Evolutionary conservation across 1,284 basidiomycete genomes (phyloP).

Genomic region (Cryptococcus sp.): DNA sequence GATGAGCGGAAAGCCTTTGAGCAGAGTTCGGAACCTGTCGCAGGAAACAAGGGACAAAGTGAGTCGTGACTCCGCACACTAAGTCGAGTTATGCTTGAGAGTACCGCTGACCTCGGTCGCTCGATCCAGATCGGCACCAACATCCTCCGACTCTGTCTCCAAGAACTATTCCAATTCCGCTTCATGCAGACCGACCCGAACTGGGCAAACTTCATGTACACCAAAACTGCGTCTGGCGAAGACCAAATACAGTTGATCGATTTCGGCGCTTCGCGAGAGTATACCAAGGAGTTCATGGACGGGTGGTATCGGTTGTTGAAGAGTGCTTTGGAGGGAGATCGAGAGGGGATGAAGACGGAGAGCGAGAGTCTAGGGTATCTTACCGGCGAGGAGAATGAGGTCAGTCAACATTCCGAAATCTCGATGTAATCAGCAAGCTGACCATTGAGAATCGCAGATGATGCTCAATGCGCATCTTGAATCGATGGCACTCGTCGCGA

Average conservation of each 20-base stretch:
- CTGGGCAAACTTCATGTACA: conserved; percentile 95
- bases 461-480: conserved; percentile 88
- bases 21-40: conserved; percentile 61
- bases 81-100: background rate
- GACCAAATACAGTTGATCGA: conserved; percentile 84
- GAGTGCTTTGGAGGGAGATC: conserved; percentile 73
- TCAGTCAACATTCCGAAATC: conserved; percentile 44
- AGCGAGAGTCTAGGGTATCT: conserved; percentile 84
- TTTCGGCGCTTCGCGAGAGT: conserved; percentile 91
- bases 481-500: conserved; percentile 68
- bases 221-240: background rate
- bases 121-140: conserved; percentile 71
- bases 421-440: background rate
- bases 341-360: conserved; percentile 69
- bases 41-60: conserved; percentile 78
- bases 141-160: conserved; percentile 82
- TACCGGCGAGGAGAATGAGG: conserved; percentile 83
- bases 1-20: conserved; percentile 80
- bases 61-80: conserved; percentile 31
- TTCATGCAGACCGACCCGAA: conserved; percentile 99
- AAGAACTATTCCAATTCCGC: conserved; percentile 86
- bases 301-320: conserved; percentile 78
- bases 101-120: background rate
- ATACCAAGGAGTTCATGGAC: conserved; percentile 85
- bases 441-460: conserved; percentile 55